These are phyloP conservation scores for Globisporangium cederbergense DNA, from an alignment of 352 stramenopile species.

Conservation along the genomic window DNA sequence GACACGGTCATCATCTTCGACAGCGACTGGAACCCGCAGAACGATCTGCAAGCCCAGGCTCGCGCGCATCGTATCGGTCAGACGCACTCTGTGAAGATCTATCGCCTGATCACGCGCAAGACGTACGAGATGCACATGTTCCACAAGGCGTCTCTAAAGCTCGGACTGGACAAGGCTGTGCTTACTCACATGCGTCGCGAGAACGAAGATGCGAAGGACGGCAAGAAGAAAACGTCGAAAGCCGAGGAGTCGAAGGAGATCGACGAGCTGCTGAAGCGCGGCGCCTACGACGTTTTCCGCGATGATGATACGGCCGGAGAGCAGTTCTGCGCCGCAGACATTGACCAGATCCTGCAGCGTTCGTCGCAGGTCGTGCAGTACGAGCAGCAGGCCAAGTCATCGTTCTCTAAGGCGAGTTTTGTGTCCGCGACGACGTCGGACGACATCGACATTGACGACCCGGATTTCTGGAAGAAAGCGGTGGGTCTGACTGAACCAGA, in stretches of 20 bases:
- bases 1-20: conserved; percentile 99
- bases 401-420: conserved; percentile 93
- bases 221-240: conserved; percentile 65
- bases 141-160: conserved; percentile 89
- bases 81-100: conserved; percentile 89
- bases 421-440: conserved; percentile 86
- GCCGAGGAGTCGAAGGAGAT: conserved; percentile 89
- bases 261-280: conserved; percentile 89
- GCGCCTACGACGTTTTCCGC: conserved; percentile 90
- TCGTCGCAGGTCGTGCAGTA: conserved; percentile 87
- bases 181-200: conserved; percentile 89
- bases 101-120: conserved; percentile 86
- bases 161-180: conserved; percentile 92
- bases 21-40: conserved; percentile 98
- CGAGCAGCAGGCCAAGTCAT: conserved; percentile 76
- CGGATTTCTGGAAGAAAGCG: conserved; percentile 99
- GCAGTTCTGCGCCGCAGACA: conserved; percentile 96
- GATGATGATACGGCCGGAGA: conserved; percentile 90
- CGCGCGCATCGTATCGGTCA: conserved; percentile 91
- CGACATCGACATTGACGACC: conserved; percentile 98
- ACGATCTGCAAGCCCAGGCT: conserved; percentile 94
- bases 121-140: conserved; percentile 97
- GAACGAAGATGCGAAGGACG: conserved; percentile 71
- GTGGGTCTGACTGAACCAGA: conserved; percentile 83
- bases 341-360: conserved; percentile 96